A percentile compares a stretch with the other conserved stretches of the same genome.
phyloP scores from a whole-genome alignment of 805 yeast species.

The Monosporozyma unispora region DNA sequence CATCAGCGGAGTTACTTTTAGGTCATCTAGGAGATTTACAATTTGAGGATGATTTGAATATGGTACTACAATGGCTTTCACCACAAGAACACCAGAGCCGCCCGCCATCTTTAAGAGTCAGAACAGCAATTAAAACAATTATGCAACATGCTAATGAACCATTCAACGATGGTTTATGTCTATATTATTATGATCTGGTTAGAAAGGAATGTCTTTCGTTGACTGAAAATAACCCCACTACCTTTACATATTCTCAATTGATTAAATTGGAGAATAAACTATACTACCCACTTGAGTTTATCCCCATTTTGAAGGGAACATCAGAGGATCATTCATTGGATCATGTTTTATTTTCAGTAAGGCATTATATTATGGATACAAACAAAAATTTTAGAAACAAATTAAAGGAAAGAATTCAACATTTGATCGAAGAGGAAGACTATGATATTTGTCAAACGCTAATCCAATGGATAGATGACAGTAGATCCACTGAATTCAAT shows the following conservation, averaged over 20 bases:
- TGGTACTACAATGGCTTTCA: constrained; percentile 19
- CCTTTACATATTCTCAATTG: constrained; percentile 4
- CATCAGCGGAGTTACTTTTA: background rate
- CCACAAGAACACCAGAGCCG: constrained; percentile 22
- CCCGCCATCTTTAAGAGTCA: constrained; percentile 22
- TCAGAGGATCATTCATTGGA: constrained; percentile 10
- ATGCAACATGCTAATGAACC: constrained; percentile 1
- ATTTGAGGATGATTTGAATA: constrained; percentile 17
- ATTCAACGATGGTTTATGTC: constrained; percentile 3
- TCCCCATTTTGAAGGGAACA: constrained; percentile 7
- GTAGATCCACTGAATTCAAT: constrained; percentile 9
- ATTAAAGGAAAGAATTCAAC: constrained; percentile 8
- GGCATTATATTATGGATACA: constrained; percentile 21
- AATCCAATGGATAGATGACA: constrained; percentile 19
- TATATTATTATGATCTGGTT: constrained; percentile 17
- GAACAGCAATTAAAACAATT: constrained; percentile 11
- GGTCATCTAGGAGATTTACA: background rate
- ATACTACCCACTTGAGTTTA: constrained; percentile 18
- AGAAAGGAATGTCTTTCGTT: constrained; percentile 17
- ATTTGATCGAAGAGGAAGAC: constrained; percentile 21
- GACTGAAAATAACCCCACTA: background rate
- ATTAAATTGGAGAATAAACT: constrained; percentile 17
- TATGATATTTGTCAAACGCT: constrained; percentile 17
- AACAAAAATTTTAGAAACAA: constrained; percentile 10
- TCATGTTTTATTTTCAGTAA: constrained; percentile 14